A percentile compares a stretch with the other conserved stretches of the same genome.
phyloP scores from a whole-genome alignment of 805 yeast genomes.

The Spencermartinsiella europaea region DNA sequence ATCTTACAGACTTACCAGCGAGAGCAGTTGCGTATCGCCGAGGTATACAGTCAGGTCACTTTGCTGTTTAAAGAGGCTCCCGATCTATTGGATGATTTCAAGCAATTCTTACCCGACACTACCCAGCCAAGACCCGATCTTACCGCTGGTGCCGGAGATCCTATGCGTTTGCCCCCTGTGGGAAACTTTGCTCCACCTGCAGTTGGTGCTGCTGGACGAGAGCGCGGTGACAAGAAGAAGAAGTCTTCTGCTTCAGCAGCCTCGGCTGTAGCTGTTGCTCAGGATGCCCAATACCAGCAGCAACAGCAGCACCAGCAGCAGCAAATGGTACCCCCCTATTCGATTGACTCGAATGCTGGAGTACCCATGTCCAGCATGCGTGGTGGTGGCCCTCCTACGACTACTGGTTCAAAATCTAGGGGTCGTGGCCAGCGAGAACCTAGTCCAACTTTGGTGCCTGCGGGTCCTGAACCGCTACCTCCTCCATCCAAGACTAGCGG shows the following conservation, averaged over 20 bases:
- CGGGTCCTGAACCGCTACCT: constrained; percentile 73
- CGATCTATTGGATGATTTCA: constrained; percentile 89
- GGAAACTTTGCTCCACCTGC: constrained; percentile 77
- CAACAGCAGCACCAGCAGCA: no score
- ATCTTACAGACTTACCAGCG: constrained; percentile 94
- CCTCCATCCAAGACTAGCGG: constrained; percentile 50
- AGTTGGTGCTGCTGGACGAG: constrained; percentile 8
- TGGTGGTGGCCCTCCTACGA: constrained; percentile 16
- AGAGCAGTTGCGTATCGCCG: constrained; percentile 91
- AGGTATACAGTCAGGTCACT: constrained; percentile 92
- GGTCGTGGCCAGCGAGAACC: constrained; percentile 17
- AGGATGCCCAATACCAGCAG: constrained; percentile 9
- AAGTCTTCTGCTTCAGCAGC: constrained; percentile 8
- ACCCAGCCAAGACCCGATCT: constrained; percentile 33
- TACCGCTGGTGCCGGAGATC: constrained; percentile 23
- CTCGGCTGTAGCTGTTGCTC: constrained; percentile 2
- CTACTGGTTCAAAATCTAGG: constrained; percentile 8
- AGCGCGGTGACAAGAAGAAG: constrained; percentile 23
- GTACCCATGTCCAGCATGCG: constrained; percentile 21
- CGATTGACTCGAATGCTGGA: constrained; percentile 5
- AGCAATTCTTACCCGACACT: constrained; percentile 89
- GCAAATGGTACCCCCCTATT: constrained; percentile 2
- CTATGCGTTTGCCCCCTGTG: constrained; percentile 73
- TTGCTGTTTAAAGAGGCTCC: constrained; percentile 87
- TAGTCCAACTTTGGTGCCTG: constrained; percentile 73